Percentiles rank a stretch among this genome's conserved stretches.
Conservation (phyloP, 768 basidiomycete genomes). For the Lentinula lateritia region DNA sequence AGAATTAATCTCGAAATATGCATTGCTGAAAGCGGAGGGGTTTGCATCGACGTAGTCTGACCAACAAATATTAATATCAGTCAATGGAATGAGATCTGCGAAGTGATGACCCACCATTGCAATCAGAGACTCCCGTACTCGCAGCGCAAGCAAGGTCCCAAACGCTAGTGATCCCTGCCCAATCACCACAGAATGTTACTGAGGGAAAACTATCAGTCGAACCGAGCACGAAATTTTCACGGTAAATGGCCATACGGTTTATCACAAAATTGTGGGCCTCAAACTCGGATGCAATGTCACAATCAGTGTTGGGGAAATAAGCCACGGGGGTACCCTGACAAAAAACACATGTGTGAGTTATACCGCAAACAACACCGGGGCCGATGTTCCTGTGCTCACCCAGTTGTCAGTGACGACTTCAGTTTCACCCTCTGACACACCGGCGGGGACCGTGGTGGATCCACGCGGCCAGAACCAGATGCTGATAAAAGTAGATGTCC, state of each 20-base stretch:
- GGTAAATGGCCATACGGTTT: not conserved
- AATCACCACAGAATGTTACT: conserved; percentile 3
- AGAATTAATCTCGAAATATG: conserved; percentile 4
- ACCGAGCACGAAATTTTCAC: not conserved
- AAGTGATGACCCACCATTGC: not conserved
- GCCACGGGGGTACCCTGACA: conserved; percentile 54
- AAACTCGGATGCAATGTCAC: not conserved
- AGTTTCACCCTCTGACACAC: conserved; percentile 34
- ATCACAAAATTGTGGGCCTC: not conserved
- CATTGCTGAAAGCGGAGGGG: conserved; percentile 4
- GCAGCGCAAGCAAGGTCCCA: conserved; percentile 1
- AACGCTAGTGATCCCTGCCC: not conserved
- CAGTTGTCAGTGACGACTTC: conserved; percentile 46
- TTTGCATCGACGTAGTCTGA: conserved; percentile 6
- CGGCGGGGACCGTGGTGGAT: conserved; percentile 36
- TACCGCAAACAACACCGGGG: not conserved
- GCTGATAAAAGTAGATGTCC: conserved; percentile 51
- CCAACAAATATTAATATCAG: not conserved
- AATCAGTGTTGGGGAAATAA: conserved; percentile 46
- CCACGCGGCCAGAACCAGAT: conserved; percentile 67
- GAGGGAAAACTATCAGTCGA: not conserved
- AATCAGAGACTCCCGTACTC: not conserved
- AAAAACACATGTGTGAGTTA: not conserved
- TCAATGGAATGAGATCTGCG: no score
- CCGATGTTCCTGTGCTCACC: conserved; percentile 27